Evolutionary conservation across 2,329 filamentous ascomycete genomes (phyloP).

Genomic region (Epicoccum nigrum): DNA sequence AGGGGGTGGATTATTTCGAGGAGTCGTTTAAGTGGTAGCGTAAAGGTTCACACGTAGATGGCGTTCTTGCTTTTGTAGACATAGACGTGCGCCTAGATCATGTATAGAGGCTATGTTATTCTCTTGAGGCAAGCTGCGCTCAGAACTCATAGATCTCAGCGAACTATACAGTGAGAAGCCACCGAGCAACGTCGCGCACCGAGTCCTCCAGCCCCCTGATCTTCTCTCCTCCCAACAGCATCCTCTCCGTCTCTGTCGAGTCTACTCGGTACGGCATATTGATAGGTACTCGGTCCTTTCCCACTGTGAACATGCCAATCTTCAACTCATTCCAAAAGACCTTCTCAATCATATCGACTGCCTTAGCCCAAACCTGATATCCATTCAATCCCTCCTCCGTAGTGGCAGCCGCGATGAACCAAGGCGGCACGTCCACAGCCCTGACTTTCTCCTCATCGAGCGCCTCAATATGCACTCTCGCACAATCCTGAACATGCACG

Average conservation of each 20-base stretch:
- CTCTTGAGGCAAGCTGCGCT: constrained; percentile 12
- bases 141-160: no score
- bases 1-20: constrained; percentile 53
- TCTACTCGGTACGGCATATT: constrained; percentile 45
- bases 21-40: constrained; percentile 55
- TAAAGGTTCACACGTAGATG: background rate
- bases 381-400: constrained; percentile 28
- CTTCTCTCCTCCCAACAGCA: constrained; percentile 26
- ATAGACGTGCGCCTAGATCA: background rate
- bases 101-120: background rate
- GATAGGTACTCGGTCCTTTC: constrained; percentile 30
- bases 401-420: constrained; percentile 38
- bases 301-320: constrained; percentile 29
- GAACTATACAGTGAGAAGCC: no score
- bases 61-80: background rate
- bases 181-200: constrained; percentile 35
- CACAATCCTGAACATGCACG: constrained; percentile 42
- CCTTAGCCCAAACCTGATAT: constrained; percentile 30
- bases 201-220: constrained; percentile 33
- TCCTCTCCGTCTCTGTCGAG: constrained; percentile 32
- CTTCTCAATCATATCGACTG: constrained; percentile 27
- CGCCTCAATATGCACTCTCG: constrained; percentile 39
- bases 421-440: constrained; percentile 29
- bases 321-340: constrained; percentile 26
- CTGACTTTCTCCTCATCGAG: constrained; percentile 27